Percentiles rank a stretch among this genome's conserved stretches.
phyloP scores from a whole-genome alignment of 225 moss, liverwort and hornwort species.

The Pseudoscleropodium purum region DNA sequence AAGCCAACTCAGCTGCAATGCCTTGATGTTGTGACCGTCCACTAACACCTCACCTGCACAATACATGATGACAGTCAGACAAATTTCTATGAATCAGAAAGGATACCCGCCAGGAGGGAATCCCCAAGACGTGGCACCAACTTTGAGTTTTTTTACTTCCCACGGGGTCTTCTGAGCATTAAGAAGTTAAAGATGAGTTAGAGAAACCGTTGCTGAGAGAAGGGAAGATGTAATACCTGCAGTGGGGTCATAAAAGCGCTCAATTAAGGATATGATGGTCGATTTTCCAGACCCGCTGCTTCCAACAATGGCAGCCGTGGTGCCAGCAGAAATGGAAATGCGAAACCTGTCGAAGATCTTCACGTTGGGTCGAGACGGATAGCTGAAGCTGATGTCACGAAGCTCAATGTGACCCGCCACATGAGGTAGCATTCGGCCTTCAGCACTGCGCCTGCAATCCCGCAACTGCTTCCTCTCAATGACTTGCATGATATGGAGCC shows the following conservation, averaged over 20 bases:
- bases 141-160: neutral
- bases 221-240: slow-evolving; percentile 16
- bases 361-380: slow-evolving; percentile 79
- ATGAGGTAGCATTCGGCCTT: slow-evolving; percentile 47
- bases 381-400: slow-evolving; percentile 67
- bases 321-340: slow-evolving; percentile 68
- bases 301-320: slow-evolving; percentile 79
- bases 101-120: neutral
- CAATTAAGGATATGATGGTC: slow-evolving; percentile 45
- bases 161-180: neutral
- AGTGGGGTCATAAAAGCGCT: slow-evolving; percentile 46
- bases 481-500: slow-evolving; percentile 65
- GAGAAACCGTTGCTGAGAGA: neutral
- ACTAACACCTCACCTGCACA: slow-evolving; percentile 39
- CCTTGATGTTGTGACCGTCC: slow-evolving; percentile 45
- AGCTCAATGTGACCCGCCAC: slow-evolving; percentile 81
- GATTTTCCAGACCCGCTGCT: slow-evolving; percentile 67
- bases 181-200: neutral
- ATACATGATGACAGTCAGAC: neutral
- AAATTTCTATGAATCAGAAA: neutral
- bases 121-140: neutral
- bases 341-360: slow-evolving; percentile 69
- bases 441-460: slow-evolving; percentile 32
- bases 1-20: slow-evolving; percentile 36
- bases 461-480: slow-evolving; percentile 66